A percentile compares a stretch with the other conserved stretches of the same genome.
phyloP scores from a whole-genome alignment of 75 land plant genomes.

The Ceratopteris richardii region DNA sequence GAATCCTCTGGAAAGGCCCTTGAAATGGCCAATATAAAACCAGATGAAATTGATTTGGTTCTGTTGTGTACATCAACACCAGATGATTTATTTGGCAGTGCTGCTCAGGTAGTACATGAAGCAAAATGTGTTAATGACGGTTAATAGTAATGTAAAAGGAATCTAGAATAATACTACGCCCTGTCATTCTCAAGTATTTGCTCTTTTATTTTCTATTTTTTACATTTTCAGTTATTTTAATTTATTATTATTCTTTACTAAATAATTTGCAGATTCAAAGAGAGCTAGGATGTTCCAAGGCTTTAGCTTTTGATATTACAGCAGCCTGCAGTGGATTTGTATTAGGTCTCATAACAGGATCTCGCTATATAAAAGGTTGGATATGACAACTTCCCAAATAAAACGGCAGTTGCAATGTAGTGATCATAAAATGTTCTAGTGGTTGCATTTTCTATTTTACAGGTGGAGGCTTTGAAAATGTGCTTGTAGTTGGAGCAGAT shows the following conservation, averaged over 20 bases:
- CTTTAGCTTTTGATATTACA: constrained; percentile 73
- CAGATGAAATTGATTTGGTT: constrained; percentile 79
- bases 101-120: constrained; percentile 86
- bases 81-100: constrained; percentile 89
- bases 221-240: neutral
- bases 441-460: constrained; percentile 6
- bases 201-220: neutral
- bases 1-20: constrained; percentile 71
- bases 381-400: too few relatives aligned
- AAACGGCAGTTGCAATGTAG: too few relatives aligned
- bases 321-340: constrained; percentile 97
- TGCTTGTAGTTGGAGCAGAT: constrained; percentile 93
- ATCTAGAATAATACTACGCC: too few relatives aligned
- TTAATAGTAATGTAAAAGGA: too few relatives aligned
- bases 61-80: constrained; percentile 89
- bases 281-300: constrained; percentile 72
- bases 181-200: too few relatives aligned
- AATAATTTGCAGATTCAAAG: constrained; percentile 57
- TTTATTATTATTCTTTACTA: neutral
- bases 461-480: constrained; percentile 83
- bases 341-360: constrained; percentile 73
- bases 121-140: too few relatives aligned
- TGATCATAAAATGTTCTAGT: too few relatives aligned
- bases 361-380: constrained; percentile 74
- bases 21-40: too few relatives aligned